These are phyloP conservation scores for Phoenix dactylifera DNA, from an alignment of 176 grass and related monocot species.

Conservation along the genomic window DNA sequence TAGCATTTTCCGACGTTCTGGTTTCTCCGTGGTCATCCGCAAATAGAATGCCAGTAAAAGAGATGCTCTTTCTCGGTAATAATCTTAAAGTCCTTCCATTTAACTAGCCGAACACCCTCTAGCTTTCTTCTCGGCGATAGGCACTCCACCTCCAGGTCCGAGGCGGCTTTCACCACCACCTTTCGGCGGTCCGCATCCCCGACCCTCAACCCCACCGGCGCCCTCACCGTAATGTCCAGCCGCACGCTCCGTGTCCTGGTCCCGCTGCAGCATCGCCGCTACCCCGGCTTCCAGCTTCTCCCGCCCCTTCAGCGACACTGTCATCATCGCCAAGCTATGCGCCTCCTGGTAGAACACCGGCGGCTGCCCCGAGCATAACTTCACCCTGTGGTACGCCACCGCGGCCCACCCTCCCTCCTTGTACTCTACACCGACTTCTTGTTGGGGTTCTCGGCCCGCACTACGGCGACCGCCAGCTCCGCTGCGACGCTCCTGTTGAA, in stretches of 20 bases:
- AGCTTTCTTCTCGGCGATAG: conserved; percentile 2
- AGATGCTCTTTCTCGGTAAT: too few relatives aligned
- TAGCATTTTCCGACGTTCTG: too few relatives aligned
- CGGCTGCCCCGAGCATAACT: conserved; percentile 7
- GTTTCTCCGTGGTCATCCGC: too few relatives aligned
- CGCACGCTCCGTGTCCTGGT: neutral
- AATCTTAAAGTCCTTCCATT: too few relatives aligned
- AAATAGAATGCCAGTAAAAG: too few relatives aligned
- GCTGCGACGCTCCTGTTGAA: neutral
- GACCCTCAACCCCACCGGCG: conserved; percentile 10
- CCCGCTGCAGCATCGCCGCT: neutral
- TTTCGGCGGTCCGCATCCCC: neutral
- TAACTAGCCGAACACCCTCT: too few relatives aligned
- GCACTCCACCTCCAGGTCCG: conserved; percentile 1
- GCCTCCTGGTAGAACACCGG: conserved; percentile 16
- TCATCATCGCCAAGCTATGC: conserved; percentile 5
- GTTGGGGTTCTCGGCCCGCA: conserved; percentile 25
- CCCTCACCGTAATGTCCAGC: conserved; percentile 3
- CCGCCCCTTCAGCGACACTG: conserved; percentile 15
- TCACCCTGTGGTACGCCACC: conserved; percentile 1
- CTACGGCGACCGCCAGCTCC: neutral
- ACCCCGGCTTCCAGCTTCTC: neutral
- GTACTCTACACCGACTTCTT: conserved; percentile 18
- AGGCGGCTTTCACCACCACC: conserved; percentile 1
- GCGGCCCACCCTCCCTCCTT: neutral